Conservation (phyloP, 805 yeast species). For the Metschnikowia matae region DNA sequence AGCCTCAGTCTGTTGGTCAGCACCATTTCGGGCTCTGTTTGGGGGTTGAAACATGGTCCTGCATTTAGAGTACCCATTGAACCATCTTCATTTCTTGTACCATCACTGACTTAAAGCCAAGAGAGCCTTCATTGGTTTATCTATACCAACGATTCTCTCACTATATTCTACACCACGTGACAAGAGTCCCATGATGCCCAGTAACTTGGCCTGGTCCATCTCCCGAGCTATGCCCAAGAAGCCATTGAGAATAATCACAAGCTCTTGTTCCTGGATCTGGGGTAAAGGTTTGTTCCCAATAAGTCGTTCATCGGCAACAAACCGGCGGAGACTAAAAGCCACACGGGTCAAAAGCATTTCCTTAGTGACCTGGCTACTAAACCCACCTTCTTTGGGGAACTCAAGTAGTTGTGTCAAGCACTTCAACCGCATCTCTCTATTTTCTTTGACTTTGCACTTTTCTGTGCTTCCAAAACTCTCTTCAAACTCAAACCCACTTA, state of each 20-base stretch:
- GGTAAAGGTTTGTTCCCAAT: constrained; percentile 64
- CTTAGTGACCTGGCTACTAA: constrained; percentile 12
- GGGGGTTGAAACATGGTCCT: too few species aligned
- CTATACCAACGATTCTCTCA: constrained; percentile 9
- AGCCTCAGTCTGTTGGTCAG: too few species aligned
- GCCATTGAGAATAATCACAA: constrained; percentile 46
- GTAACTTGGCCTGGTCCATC: constrained; percentile 4
- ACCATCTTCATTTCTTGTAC: too few species aligned
- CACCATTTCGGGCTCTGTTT: too few species aligned
- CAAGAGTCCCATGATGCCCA: constrained; percentile 10
- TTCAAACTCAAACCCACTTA: constrained; percentile 37
- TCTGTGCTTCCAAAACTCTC: constrained; percentile 63
- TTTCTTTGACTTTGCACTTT: constrained; percentile 40
- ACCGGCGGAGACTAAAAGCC: constrained; percentile 58
- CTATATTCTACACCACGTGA: constrained; percentile 12
- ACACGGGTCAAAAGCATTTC: constrained; percentile 51
- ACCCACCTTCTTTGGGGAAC: constrained; percentile 22
- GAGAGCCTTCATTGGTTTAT: constrained; percentile 6
- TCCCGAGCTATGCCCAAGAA: constrained; percentile 18
- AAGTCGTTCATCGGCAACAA: constrained; percentile 58
- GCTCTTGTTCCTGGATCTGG: constrained; percentile 59
- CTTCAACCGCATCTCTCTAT: constrained; percentile 45
- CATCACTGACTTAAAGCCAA: constrained; percentile 1
- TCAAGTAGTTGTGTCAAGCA: constrained; percentile 54
- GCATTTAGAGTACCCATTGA: too few species aligned